A percentile compares a stretch with the other conserved stretches of the same genome.
Evolutionary conservation across 176 grass and related monocot genomes (phyloP).

Genomic region (Rhynchospora breviuscula): DNA sequence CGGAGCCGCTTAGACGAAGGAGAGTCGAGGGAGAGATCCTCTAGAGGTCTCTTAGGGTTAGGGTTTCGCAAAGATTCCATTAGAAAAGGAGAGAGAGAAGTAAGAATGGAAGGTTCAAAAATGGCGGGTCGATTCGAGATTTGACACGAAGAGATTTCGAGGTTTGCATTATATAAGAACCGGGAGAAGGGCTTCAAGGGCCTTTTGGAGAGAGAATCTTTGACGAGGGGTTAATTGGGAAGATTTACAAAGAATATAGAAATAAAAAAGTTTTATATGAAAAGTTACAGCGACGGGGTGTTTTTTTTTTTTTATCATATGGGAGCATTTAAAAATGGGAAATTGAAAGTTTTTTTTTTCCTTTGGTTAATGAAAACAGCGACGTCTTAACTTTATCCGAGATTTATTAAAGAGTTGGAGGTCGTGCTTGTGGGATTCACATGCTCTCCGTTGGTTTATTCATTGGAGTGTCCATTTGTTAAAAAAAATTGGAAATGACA

Average conservation of each 20-base stretch:
- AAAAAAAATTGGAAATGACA: not conserved
- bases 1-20: slow-evolving; percentile 16
- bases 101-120: not conserved
- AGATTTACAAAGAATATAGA: not conserved
- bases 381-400: not conserved
- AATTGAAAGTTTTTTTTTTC: no score
- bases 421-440: not conserved
- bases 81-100: not conserved
- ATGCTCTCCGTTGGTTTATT: not conserved
- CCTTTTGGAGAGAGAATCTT: not conserved
- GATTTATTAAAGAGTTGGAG: not conserved
- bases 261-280: not conserved
- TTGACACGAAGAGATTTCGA: slow-evolving; percentile 8
- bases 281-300: not conserved
- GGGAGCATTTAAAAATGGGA: no score
- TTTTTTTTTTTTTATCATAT: not conserved
- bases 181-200: not conserved
- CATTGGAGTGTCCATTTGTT: not conserved
- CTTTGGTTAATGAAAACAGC: not conserved
- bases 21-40: slow-evolving; percentile 4
- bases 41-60: slow-evolving; percentile 35
- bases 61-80: slow-evolving; percentile 5
- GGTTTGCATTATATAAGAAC: slow-evolving; percentile 30
- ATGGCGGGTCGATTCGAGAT: slow-evolving; percentile 16
- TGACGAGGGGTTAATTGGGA: slow-evolving; percentile 6